A percentile compares a stretch with the other conserved stretches of the same genome.
These are phyloP conservation scores for Alternaria triticina DNA, from an alignment of 2,329 filamentous ascomycete genomes.

Conservation along the genomic window DNA sequence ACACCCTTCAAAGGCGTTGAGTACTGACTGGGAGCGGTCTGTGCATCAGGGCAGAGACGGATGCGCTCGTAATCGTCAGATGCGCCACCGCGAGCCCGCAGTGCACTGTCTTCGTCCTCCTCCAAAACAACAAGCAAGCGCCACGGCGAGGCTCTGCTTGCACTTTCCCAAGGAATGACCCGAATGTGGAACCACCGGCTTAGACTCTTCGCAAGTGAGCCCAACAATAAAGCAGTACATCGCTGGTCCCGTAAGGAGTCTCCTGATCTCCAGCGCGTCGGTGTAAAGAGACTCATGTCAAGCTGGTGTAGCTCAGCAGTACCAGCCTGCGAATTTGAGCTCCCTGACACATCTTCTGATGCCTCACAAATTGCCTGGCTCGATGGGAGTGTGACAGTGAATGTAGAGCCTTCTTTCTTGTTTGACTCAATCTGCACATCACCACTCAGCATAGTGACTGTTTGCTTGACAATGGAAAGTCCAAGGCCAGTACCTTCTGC, in stretches of 20 bases:
- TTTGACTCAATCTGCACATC: conserved; percentile 3
- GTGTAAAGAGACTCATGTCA: conserved; percentile 1
- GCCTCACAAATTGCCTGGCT: background rate
- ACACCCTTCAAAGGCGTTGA: background rate
- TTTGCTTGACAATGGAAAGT: conserved; percentile 12
- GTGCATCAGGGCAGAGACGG: conserved; percentile 2
- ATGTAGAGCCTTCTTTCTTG: conserved; percentile 4
- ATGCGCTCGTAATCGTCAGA: background rate
- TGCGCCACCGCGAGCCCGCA: background rate
- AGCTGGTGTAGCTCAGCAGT: background rate
- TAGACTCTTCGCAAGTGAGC: background rate
- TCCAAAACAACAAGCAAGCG: conserved; percentile 1
- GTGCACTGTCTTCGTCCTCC: conserved; percentile 1
- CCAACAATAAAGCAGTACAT: background rate
- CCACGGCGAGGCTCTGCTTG: background rate
- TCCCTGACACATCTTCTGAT: background rate
- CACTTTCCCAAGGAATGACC: background rate
- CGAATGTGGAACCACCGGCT: conserved; percentile 2
- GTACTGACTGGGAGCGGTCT: background rate
- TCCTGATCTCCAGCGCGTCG: background rate
- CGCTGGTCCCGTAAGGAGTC: background rate
- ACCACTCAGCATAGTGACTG: background rate
- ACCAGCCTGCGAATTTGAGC: background rate
- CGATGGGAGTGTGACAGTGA: conserved; percentile 1
- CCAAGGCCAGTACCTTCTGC: conserved; percentile 9